Evolutionary conservation across 257 asterid species (phyloP), one percentile per base, ranked within the genome.

Genomic region (Galeopsis tetrahit): DNA sequence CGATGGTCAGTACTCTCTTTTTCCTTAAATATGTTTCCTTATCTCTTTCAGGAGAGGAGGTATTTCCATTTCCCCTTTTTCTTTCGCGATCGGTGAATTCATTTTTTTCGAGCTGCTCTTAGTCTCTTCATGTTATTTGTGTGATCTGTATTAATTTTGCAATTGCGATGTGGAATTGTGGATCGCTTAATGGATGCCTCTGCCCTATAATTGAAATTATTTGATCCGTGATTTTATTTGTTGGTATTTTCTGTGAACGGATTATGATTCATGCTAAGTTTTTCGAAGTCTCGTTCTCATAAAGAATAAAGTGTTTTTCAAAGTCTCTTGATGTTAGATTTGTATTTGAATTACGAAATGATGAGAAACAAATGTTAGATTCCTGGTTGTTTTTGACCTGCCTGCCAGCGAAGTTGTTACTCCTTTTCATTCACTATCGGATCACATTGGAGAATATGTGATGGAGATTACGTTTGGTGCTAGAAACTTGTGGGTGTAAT

Each of bases 1-100:
- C 69, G 90, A 85, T 69, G 90, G 90, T 82, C 52, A 40, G 80
- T 71, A 3, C 39, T 64, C 53, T 68, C 10, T 28, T 42, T 39
- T 1, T 5, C 2, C 10, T 1, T 7, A 32, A 5, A 38, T 43
- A 15, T 56, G 1, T 57, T 3, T 15, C 2, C 17, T 5, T 17
- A 4, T 51, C 13, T 69, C 0, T 64, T 32, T 53, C 28, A 21
- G 28, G 28, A 21, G 28, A 21, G 28, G 34, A 17, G 46, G 32
- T 46, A 6, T 21, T 6, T 43, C 51, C 66, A 14, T 42, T 58
- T 10, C 42, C 43, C 15, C 7, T 15, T n/a, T 38, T 34, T 68
- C 2, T 9, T 52, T 17, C 8, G 56, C 59, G 72, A 69, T 51
- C 38, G 5, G 1, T 69, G 8, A 32, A 57, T 38, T 3, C 42